Evolutionary conservation across 768 basidiomycete species (phyloP), one percentile per base, ranked within the genome.

Genomic region (Kwoniella dejecticola): DNA sequence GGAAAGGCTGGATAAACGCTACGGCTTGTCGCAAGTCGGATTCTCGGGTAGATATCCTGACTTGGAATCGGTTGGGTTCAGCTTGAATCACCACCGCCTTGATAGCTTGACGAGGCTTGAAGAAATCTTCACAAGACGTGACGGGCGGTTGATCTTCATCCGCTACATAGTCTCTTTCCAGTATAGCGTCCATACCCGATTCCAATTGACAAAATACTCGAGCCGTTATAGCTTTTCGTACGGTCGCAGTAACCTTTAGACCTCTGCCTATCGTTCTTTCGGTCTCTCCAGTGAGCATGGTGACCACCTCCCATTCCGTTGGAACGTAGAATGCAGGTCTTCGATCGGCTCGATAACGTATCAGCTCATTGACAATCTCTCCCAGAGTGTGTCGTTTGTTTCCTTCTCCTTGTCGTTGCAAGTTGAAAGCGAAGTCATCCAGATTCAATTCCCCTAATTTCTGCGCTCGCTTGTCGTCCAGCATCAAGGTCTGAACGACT

Each of bases 271-370:
- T 82, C 1, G 91, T 94, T 41, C 84, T 81, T 40, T 80, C 78
- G 4, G 93, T 93, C 82, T 98, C 96, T 27, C 94, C 92, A 38
- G 91, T 92, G 52, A 98, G 85, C 94, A 96, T 97, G 1, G 90
- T 91, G 69, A 97, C 81, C 26, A 95, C 85, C 58, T 96, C 89
- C 88, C 88, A 89, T 8, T 86, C 81, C 11, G 79, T 78, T 5
- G 92, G 88, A 15, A 83, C 69, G 5, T 79, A 78, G 83, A 92
- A 96, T 36, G 81, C 76, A 0, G 79, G 76, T 49, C 96, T 85
- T 62, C 83, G 80, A 74, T 99, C 96, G 23, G 84, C 82, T 72
- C 88, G 96, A 3, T 94, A 91, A 19, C 81, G 80, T 52, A 91
- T 81, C 11, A 98, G 81, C 77, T 99, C 96, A 53, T 86, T 85